These are phyloP conservation scores for Trametes pubescens DNA, from an alignment of 1,284 basidiomycete species.

Conservation along the genomic window DNA sequence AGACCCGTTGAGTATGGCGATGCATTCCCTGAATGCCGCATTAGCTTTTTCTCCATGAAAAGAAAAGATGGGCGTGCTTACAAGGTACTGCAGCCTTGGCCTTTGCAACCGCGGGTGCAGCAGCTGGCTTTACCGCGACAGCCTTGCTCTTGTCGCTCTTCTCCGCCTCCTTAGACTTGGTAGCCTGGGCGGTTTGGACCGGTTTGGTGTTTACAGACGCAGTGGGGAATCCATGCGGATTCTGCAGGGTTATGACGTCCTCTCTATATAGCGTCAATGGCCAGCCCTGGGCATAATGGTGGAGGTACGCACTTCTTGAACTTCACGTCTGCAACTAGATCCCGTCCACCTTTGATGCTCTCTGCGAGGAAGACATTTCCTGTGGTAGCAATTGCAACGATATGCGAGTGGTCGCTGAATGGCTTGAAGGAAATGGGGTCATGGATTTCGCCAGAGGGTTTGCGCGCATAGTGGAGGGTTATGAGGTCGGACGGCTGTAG, in stretches of 20 bases:
- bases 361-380: slow-evolving; percentile 93
- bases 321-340: slow-evolving; percentile 85
- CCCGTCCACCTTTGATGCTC: slow-evolving; percentile 88
- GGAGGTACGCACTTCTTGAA: slow-evolving; percentile 76
- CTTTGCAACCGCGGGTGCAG: slow-evolving; percentile 50
- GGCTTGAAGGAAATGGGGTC: slow-evolving; percentile 95
- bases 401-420: slow-evolving; percentile 91
- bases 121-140: slow-evolving; percentile 43
- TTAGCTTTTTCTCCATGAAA: not conserved
- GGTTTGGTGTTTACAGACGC: slow-evolving; percentile 54
- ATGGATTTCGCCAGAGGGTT: slow-evolving; percentile 82
- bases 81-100: slow-evolving; percentile 70
- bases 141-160: slow-evolving; percentile 43
- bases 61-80: slow-evolving; percentile 43
- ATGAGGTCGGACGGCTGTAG: slow-evolving; percentile 85
- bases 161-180: slow-evolving; percentile 43
- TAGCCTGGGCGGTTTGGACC: slow-evolving; percentile 41
- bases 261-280: slow-evolving; percentile 49
- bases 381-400: slow-evolving; percentile 88
- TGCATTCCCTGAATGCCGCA: slow-evolving; percentile 76
- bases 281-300: not conserved
- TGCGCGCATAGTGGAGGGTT: slow-evolving; percentile 87
- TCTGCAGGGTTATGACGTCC: slow-evolving; percentile 94
- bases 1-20: slow-evolving; percentile 92
- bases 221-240: slow-evolving; percentile 77